Conservation (phyloP, 148 eudicot genomes). For the Limonium bicolor region DNA sequence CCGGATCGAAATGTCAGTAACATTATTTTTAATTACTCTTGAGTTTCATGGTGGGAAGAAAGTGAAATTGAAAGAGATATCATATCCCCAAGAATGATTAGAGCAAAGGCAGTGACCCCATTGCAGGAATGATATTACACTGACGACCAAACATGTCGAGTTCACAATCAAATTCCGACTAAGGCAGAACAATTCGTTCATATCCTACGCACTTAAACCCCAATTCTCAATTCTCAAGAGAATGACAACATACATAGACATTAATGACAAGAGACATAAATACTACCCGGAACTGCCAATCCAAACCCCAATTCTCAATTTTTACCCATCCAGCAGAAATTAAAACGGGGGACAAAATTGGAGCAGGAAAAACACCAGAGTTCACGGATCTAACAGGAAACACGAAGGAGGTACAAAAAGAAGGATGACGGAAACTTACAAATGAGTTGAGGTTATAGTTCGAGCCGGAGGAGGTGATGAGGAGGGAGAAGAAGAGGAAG, state of each 20-base stretch:
- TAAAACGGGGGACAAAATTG: background rate
- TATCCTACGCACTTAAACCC: background rate
- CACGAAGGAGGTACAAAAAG: background rate
- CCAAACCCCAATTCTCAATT: background rate
- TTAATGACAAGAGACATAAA: background rate
- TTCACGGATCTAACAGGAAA: background rate
- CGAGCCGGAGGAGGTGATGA: slow-evolving; percentile 11
- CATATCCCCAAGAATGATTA: background rate
- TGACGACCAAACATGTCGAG: background rate
- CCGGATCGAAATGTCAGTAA: background rate
- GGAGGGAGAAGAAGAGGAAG: slow-evolving; percentile 11
- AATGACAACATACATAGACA: background rate
- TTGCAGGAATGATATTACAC: background rate
- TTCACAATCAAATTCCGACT: background rate
- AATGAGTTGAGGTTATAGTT: slow-evolving; percentile 11
- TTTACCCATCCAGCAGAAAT: background rate
- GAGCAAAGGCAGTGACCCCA: background rate
- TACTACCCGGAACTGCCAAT: too few species aligned
- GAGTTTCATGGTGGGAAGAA: background rate
- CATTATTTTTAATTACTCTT: slow-evolving; percentile 5
- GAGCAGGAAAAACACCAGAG: background rate
- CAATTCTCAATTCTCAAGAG: background rate
- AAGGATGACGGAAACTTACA: slow-evolving; percentile 4
- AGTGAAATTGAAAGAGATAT: background rate
- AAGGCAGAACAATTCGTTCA: background rate